phyloP scores from a whole-genome alignment of 129 eudicot species.

The Pittosporum tobira region DNA sequence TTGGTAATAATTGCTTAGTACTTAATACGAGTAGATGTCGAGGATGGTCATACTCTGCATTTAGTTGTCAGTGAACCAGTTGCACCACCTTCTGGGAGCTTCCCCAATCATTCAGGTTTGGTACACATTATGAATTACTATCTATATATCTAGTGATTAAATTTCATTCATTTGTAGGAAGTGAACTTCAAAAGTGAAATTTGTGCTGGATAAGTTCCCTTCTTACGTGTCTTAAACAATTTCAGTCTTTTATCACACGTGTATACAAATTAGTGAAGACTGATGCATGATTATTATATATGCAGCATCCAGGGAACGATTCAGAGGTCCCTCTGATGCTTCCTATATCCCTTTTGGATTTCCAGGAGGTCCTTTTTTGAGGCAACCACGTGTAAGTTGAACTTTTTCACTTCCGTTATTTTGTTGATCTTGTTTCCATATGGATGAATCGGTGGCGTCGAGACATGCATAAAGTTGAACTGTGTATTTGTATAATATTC shows the following conservation, averaged over 20 bases:
- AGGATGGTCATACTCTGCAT: slow-evolving; percentile 24
- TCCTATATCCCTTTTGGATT: slow-evolving; percentile 9
- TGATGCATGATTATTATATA: too few species aligned
- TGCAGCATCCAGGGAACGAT: too few species aligned
- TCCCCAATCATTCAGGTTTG: slow-evolving; percentile 19
- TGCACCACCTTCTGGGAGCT: slow-evolving; percentile 5
- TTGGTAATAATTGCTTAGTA: background rate
- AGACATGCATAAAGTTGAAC: background rate
- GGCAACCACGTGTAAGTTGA: slow-evolving; percentile 12
- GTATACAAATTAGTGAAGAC: too few species aligned
- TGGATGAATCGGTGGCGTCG: background rate
- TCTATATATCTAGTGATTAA: too few species aligned
- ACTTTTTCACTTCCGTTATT: background rate
- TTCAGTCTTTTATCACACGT: too few species aligned
- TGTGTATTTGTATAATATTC: background rate
- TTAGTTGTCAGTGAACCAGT: slow-evolving; percentile 8
- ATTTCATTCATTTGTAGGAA: too few species aligned
- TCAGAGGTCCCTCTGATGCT: background rate
- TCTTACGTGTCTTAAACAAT: too few species aligned
- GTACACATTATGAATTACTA: background rate
- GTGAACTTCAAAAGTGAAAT: too few species aligned
- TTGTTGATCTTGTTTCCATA: background rate
- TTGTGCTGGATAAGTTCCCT: too few species aligned
- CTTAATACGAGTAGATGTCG: slow-evolving; percentile 15
- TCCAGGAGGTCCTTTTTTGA: slow-evolving; percentile 6